Conservation (phyloP, 208 protist species). For the Trichomonas gallinae region DNA sequence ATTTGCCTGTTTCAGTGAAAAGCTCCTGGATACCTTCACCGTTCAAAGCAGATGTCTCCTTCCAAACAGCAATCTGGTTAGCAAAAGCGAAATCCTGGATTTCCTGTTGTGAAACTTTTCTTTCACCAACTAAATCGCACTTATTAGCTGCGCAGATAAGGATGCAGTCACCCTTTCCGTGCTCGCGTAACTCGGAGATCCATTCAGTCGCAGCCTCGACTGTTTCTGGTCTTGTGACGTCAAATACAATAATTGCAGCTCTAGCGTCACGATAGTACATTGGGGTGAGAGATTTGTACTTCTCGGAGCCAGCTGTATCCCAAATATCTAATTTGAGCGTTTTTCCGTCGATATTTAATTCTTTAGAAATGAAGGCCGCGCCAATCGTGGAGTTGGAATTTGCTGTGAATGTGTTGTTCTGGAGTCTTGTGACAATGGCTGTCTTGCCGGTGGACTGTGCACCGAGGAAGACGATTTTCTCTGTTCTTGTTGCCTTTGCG, state of each 20-base stretch:
- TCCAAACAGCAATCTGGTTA: not conserved
- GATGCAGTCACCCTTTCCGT: constrained; percentile 70
- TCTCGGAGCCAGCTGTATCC: not conserved
- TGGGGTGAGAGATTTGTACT: not conserved
- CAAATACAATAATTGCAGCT: constrained; percentile 87
- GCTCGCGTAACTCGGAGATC: constrained; percentile 86
- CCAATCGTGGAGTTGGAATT: not conserved
- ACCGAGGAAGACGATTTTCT: not conserved
- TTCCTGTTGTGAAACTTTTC: not conserved
- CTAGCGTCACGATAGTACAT: not conserved
- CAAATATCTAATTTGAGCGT: not conserved
- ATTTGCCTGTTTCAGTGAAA: not conserved
- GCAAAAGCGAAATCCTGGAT: not conserved
- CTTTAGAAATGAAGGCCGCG: not conserved
- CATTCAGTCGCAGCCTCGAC: constrained; percentile 88
- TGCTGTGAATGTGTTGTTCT: not conserved
- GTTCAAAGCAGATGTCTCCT: not conserved
- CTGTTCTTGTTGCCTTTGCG: not conserved
- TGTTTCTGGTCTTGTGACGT: constrained; percentile 84
- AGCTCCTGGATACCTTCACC: not conserved
- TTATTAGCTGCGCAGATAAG: constrained; percentile 38
- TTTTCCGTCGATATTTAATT: not conserved
- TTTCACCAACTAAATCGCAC: not conserved
- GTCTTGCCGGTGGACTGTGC: not conserved
- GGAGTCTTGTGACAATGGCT: not conserved